Evolutionary conservation across 495 filamentous ascomycete species (phyloP).

Genomic region (Neurospora intermedia): DNA sequence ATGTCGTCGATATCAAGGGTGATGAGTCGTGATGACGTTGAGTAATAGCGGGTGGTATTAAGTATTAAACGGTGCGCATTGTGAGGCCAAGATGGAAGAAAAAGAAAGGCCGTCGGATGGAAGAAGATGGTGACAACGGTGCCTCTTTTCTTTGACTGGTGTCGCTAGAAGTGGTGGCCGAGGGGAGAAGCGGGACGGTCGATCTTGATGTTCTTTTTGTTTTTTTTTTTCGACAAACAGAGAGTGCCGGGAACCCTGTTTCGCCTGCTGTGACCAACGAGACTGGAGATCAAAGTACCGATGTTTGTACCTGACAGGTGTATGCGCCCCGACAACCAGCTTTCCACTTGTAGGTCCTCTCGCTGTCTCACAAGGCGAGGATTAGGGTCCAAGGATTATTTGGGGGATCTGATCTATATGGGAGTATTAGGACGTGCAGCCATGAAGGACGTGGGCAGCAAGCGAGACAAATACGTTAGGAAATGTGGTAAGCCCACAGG

Average conservation of each 20-base stretch:
- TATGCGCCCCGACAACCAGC: neutral
- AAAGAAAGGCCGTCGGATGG: neutral
- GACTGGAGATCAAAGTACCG: neutral
- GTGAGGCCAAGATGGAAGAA: neutral
- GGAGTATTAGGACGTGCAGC: neutral
- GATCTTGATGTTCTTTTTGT: neutral
- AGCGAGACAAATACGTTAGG: neutral
- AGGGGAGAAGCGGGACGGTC: neutral
- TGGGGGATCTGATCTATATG: neutral
- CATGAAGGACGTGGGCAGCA: neutral
- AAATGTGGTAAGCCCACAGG: neutral
- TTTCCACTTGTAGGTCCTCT: neutral
- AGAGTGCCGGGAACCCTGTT: neutral
- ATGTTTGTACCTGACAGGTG: neutral
- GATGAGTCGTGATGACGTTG: neutral
- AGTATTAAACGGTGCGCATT: conserved; percentile 13
- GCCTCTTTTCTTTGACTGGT: conserved; percentile 3
- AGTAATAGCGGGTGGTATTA: conserved; percentile 3
- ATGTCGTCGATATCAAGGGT: conserved; percentile 13
- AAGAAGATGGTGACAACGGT: neutral
- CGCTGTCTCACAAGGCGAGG: neutral
- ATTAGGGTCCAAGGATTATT: neutral
- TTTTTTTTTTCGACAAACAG: neutral
- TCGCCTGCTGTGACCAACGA: neutral
- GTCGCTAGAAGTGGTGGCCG: neutral